phyloP scores from a whole-genome alignment of 352 stramenopile species.

The Globisporangium echinulatum region DNA sequence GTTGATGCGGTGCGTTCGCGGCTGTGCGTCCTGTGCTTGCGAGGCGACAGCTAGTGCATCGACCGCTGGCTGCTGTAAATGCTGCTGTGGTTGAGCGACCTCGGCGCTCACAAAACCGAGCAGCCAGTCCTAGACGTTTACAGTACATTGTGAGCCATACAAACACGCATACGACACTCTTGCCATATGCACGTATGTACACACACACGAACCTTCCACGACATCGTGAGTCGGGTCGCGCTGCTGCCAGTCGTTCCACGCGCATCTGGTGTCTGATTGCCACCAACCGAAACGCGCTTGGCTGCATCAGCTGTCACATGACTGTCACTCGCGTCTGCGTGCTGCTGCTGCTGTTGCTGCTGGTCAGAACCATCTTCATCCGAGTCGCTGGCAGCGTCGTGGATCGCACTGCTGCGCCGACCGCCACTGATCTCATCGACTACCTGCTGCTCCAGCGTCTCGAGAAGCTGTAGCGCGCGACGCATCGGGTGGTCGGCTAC shows the following conservation, averaged over 20 bases:
- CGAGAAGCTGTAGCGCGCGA: slow-evolving; percentile 34
- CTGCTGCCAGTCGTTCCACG: neutral
- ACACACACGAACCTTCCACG: slow-evolving; percentile 9
- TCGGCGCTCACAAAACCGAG: slow-evolving; percentile 4
- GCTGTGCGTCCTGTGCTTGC: neutral
- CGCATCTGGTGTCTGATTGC: neutral
- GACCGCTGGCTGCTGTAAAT: neutral
- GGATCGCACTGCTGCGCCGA: too few species aligned
- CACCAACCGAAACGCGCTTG: neutral
- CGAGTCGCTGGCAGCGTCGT: neutral
- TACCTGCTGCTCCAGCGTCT: slow-evolving; percentile 24
- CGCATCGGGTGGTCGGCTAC: slow-evolving; percentile 41
- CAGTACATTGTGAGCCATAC: neutral
- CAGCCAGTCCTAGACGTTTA: slow-evolving; percentile 18
- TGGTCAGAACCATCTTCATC: neutral
- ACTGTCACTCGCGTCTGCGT: too few species aligned
- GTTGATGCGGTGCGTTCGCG: slow-evolving; percentile 13
- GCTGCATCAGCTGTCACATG: neutral
- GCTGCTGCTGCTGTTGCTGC: neutral
- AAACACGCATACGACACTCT: neutral
- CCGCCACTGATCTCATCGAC: neutral
- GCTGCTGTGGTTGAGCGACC: slow-evolving; percentile 5
- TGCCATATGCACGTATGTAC: neutral
- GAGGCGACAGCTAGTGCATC: too few species aligned
- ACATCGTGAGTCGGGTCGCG: neutral